Conservation (phyloP, 2,329 filamentous ascomycete genomes). For the Acrocalymma vagum region DNA sequence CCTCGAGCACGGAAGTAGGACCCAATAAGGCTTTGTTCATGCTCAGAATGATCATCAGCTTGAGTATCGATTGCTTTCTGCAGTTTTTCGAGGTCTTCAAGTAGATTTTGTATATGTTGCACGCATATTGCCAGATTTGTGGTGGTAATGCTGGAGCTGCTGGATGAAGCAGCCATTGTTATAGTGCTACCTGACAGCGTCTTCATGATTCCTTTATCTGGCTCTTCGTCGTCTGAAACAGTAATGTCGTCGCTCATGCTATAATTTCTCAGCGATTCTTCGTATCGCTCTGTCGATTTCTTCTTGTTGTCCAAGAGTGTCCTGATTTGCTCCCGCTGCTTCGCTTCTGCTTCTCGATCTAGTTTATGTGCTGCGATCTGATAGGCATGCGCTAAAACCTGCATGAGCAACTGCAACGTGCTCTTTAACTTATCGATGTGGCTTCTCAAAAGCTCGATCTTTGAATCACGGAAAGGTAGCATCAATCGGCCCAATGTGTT, state of each 20-base stretch:
- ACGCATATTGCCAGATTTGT: conserved; percentile 32
- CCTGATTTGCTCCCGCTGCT: conserved; percentile 36
- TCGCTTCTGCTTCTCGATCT: conserved; percentile 30
- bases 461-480: conserved; percentile 39
- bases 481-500: conserved; percentile 32
- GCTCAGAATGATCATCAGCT: conserved; percentile 40
- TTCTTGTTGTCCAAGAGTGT: conserved; percentile 31
- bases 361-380: conserved; percentile 33
- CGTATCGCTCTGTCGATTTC: conserved; percentile 29
- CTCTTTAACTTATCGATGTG: conserved; percentile 42
- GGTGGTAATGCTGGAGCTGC: conserved; percentile 27
- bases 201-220: conserved; percentile 1
- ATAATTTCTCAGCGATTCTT: conserved; percentile 30
- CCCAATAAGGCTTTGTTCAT: conserved; percentile 34
- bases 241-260: conserved; percentile 30
- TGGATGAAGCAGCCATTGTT: conserved; percentile 14
- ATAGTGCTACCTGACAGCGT: not conserved
- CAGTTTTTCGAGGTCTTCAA: conserved; percentile 30
- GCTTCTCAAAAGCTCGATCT: conserved; percentile 35
- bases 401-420: conserved; percentile 38
- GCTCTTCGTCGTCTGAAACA: conserved; percentile 16
- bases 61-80: conserved; percentile 45
- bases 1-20: conserved; percentile 31
- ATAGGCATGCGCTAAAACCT: conserved; percentile 35
- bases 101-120: conserved; percentile 28